Base-by-base conservation (phyloP, 2,329 filamentous ascomycete genomes). In the Monilinia aucupariae region DNA sequence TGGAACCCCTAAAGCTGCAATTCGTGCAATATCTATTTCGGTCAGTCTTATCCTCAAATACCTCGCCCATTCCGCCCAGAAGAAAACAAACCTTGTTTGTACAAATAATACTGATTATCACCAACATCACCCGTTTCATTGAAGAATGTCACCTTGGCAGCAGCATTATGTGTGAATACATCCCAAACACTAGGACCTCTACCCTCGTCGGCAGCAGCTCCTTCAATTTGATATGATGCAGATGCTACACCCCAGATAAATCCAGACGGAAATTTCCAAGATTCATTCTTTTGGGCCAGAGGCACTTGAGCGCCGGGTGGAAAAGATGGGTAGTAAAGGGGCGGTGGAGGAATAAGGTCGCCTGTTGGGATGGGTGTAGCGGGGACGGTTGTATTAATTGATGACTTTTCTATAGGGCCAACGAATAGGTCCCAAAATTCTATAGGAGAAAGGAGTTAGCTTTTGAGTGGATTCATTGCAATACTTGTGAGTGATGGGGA, bases 1-100 rank as follows among this genome's bases (percentile, higher is more conserved):
- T 54, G 77, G 77, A 6, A 81, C 77, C 0, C 81, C 81, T 70
- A 83, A 77, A 1, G 80, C 75, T 1, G 81, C 81, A 15, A 83
- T 75, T 0, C 80, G 76, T 60, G 79, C 80, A 37, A 83, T 82
- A 49, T 83, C 80, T 71, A 50, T 32, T 32, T 13, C 17, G 13
- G 20, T 56, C 22, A 59, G 70, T 8, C 7, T 34, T 9, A 15
- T n/a, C 4, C 13, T 27, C 30, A 7, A 7, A 7, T 43, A n/a
- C n/a, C 2, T 20, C 41, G 9, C 37, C 12, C 0, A 2, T 15
- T 15, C 37, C 6, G 8, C 17, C 8, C 41, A 9, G 20, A n/a
- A n/a, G 7, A 45, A 32, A 34, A 68, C 58, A 76, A 73, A 66
- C 81, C 80, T 71, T 83, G 81, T 70, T 82, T 83, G 68, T 83